These are phyloP conservation scores for Sugiyamaella chiloensis DNA, from an alignment of 805 yeast species.

Conservation along the genomic window DNA sequence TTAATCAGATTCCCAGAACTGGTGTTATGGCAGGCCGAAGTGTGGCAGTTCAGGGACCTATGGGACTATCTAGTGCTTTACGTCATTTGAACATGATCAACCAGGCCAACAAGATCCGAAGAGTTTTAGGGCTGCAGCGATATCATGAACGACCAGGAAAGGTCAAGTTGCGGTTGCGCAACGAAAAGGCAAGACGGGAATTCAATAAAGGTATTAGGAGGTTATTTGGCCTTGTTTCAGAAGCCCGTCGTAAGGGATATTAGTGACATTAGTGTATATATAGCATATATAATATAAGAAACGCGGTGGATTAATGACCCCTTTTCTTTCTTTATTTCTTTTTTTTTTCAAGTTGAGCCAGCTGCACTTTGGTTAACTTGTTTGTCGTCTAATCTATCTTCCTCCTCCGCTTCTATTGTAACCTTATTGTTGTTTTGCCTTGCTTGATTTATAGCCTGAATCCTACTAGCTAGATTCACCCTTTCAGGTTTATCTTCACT, in stretches of 20 bases:
- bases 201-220: slow-evolving; percentile 34
- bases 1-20: slow-evolving; percentile 28
- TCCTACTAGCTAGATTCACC: not conserved
- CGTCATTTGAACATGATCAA: slow-evolving; percentile 29
- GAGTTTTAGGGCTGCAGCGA: slow-evolving; percentile 28
- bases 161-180: slow-evolving; percentile 29
- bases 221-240: slow-evolving; percentile 33
- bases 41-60: slow-evolving; percentile 26
- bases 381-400: too few relatives aligned
- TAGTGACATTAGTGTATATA: too few relatives aligned
- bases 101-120: slow-evolving; percentile 28
- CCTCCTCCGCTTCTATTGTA: not conserved
- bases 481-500: slow-evolving; percentile 14
- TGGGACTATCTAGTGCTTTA: slow-evolving; percentile 25
- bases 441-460: not conserved
- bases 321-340: too few relatives aligned
- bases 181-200: slow-evolving; percentile 32
- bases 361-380: too few relatives aligned
- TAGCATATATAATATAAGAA: not conserved
- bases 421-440: not conserved
- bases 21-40: slow-evolving; percentile 35
- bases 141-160: slow-evolving; percentile 37
- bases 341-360: too few relatives aligned
- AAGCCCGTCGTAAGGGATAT: slow-evolving; percentile 32
- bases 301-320: not conserved